These are phyloP conservation scores for Anisodus tanguticus DNA, from an alignment of 257 asterid species.

Conservation along the genomic window DNA sequence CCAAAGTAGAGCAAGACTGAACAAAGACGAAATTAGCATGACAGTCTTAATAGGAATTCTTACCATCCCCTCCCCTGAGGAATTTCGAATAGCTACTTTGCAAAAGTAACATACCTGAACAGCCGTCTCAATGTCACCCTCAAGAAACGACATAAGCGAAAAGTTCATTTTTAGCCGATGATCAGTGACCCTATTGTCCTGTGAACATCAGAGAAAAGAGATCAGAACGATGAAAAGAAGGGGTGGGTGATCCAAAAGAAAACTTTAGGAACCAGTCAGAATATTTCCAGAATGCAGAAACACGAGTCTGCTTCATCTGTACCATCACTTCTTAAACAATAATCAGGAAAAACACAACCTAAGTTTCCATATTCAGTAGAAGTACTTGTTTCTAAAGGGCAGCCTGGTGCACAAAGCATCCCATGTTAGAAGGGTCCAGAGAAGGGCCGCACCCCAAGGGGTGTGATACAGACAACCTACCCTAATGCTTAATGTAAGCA, in stretches of 20 bases:
- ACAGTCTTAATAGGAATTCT: not conserved
- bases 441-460: too few species aligned
- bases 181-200: conserved; percentile 98
- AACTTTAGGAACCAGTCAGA: conserved; percentile 8
- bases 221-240: not conserved
- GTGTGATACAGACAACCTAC: too few species aligned
- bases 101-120: conserved; percentile 68
- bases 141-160: conserved; percentile 79
- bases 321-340: not conserved
- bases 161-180: conserved; percentile 95
- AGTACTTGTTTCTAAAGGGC: not conserved
- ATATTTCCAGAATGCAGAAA: not conserved
- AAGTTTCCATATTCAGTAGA: not conserved
- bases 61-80: too few species aligned
- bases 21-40: conserved; percentile 34
- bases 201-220: conserved; percentile 26
- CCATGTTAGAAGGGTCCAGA: too few species aligned
- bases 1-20: conserved; percentile 89
- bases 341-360: not conserved
- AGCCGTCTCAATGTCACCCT: conserved; percentile 90
- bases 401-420: too few species aligned
- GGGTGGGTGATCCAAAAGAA: not conserved
- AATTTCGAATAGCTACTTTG: not conserved
- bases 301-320: not conserved
- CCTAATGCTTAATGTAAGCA: too few species aligned